phyloP scores from a whole-genome alignment of 108 stramenopile genomes.

The Bacterosira constricta region DNA sequence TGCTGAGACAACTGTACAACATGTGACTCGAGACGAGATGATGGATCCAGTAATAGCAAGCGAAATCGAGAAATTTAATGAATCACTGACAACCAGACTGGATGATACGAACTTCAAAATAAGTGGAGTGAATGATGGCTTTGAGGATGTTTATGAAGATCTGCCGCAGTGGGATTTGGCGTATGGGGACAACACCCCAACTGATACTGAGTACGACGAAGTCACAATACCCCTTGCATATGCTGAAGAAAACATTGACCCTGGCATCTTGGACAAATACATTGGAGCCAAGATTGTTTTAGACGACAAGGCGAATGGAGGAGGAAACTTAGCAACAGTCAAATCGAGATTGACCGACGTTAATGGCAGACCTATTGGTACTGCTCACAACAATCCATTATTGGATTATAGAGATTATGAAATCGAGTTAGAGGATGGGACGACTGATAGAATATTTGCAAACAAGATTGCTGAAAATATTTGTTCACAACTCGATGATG shows the following conservation, averaged over 20 bases:
- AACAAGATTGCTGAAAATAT: constrained; percentile 59
- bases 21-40: constrained; percentile 7
- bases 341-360: background rate
- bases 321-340: constrained; percentile 8
- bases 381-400: constrained; percentile 36
- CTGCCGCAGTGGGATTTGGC: background rate
- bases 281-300: background rate
- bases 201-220: background rate
- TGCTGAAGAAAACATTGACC: constrained; percentile 4
- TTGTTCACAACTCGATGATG: constrained; percentile 36
- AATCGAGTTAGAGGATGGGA: constrained; percentile 47
- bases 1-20: constrained; percentile 30
- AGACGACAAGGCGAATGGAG: background rate
- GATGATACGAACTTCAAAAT: background rate
- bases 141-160: background rate
- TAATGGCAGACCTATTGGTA: constrained; percentile 13
- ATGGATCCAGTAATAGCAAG: background rate
- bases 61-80: background rate
- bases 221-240: background rate
- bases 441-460: constrained; percentile 25
- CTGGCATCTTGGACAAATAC: constrained; percentile 5
- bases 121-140: too few relatives aligned
- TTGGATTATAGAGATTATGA: constrained; percentile 45
- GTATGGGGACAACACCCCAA: background rate
- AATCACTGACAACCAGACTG: background rate